phyloP scores from a whole-genome alignment of 129 eudicot species.

The Ambrosia trifida region DNA sequence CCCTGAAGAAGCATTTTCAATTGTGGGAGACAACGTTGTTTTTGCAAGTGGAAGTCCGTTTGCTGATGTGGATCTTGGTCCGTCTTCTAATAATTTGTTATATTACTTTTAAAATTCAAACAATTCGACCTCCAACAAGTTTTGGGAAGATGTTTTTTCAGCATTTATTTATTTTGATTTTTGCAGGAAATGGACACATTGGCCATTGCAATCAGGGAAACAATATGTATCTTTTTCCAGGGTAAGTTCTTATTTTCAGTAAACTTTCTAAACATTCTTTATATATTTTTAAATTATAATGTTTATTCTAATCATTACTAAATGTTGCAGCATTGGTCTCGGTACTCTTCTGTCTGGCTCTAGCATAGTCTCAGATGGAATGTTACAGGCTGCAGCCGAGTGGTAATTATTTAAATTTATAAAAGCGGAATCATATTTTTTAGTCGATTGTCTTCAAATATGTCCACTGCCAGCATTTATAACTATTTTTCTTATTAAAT shows the following conservation, averaged over 20 bases:
- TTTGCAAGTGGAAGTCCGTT: conserved; percentile 99
- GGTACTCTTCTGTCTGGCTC: conserved; percentile 94
- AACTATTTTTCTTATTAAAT: not conserved
- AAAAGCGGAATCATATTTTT: not conserved
- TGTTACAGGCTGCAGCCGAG: conserved; percentile 99
- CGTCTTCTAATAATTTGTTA: conserved; percentile 24
- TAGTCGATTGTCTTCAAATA: not conserved
- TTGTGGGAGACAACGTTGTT: conserved; percentile 79
- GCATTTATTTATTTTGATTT: not conserved
- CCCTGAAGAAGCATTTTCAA: conserved; percentile 86
- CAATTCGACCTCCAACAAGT: not conserved
- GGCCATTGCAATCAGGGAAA: conserved; percentile 98
- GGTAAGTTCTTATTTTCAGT: conserved; percentile 48
- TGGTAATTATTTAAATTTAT: conserved; percentile 49
- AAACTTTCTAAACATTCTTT: not conserved
- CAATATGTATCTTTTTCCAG: conserved; percentile 97
- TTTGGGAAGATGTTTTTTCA: not conserved
- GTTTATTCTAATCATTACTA: conserved; percentile 8
- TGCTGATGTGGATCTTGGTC: conserved; percentile 87
- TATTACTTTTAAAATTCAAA: conserved; percentile 10
- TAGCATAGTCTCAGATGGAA: conserved; percentile 87
- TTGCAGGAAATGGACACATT: conserved; percentile 71
- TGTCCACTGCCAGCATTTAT: not conserved
- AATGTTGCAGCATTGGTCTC: conserved; percentile 78
- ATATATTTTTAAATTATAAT: not conserved